Percentiles rank a stretch among this genome's conserved stretches.
Evolutionary conservation across 2,329 filamentous ascomycete species (phyloP).

Genomic region (Colletotrichum cordylinicola): DNA sequence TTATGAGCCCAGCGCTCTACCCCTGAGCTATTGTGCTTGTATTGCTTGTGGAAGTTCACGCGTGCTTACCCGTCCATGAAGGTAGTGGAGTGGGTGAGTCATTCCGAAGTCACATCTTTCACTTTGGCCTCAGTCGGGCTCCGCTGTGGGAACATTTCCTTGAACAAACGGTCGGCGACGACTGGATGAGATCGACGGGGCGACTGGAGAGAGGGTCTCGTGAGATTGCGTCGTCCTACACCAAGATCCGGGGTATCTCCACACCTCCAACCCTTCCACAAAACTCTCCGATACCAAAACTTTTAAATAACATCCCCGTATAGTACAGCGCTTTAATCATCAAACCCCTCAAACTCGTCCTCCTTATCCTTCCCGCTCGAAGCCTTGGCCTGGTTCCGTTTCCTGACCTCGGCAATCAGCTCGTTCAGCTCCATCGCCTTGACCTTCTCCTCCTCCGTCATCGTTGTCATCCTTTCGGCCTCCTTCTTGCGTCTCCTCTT

Average conservation of each 20-base stretch:
- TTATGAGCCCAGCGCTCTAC: conserved; percentile 24
- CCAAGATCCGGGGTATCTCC: background rate
- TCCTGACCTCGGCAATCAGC: conserved; percentile 69
- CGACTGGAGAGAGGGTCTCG: background rate
- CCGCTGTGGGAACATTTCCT: background rate
- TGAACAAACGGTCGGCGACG: conserved; percentile 11
- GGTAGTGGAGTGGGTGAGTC: background rate
- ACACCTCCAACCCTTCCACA: background rate
- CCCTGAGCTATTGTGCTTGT: conserved; percentile 21
- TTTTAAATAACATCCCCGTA: background rate
- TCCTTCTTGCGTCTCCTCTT: conserved; percentile 70
- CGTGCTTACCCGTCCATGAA: background rate
- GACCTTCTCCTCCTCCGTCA: conserved; percentile 74
- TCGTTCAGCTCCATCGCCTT: conserved; percentile 67
- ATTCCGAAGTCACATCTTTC: background rate
- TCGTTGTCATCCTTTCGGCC: conserved; percentile 63
- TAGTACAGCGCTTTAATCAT: conserved; percentile 25
- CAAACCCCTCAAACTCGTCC: conserved; percentile 67
- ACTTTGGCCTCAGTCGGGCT: background rate
- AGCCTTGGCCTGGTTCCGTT: conserved; percentile 55
- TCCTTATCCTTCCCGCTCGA: conserved; percentile 33
- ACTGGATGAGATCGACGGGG: background rate
- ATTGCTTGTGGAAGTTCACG: rapidly evolving
- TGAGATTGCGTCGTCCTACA: background rate
- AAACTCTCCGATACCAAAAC: background rate